phyloP scores from a whole-genome alignment of 2,329 filamentous ascomycete genomes.

The Venturia nashicola region DNA sequence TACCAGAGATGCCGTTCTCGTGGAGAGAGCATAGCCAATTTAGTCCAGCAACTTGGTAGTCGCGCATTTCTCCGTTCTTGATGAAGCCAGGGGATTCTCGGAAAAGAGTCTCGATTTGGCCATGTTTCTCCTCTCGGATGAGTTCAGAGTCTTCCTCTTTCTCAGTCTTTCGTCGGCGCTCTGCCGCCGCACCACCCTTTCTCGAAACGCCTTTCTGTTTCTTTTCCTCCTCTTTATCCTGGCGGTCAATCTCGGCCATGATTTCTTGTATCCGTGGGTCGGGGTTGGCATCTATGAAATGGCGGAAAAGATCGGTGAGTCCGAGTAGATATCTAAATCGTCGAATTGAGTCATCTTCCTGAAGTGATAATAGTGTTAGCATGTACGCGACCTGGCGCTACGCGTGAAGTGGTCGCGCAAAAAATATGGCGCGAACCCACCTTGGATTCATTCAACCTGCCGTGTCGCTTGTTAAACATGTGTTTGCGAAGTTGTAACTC shows the following conservation, averaged over 20 bases:
- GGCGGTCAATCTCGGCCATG: constrained; percentile 86
- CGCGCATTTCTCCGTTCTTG: constrained; percentile 73
- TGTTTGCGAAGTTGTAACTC: constrained; percentile 82
- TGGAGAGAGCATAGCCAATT: constrained; percentile 98
- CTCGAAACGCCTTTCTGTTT: constrained; percentile 63
- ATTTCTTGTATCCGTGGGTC: constrained; percentile 91
- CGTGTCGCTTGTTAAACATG: constrained; percentile 91
- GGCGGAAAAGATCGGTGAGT: constrained; percentile 90
- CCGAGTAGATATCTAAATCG: constrained; percentile 91
- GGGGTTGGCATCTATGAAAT: constrained; percentile 96
- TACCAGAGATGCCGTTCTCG: constrained; percentile 97
- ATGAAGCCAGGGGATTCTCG: constrained; percentile 88
- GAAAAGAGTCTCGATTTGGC: constrained; percentile 80
- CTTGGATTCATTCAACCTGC: constrained; percentile 83
- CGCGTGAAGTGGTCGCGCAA: background rate
- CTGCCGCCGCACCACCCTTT: constrained; percentile 71
- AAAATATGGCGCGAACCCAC: constrained; percentile 33
- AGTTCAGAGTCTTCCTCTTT: constrained; percentile 95
- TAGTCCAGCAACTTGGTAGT: constrained; percentile 89
- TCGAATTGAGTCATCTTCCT: constrained; percentile 92
- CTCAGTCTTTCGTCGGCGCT: constrained; percentile 77
- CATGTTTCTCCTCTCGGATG: constrained; percentile 74
- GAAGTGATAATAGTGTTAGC: background rate
- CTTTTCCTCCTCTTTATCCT: constrained; percentile 63
- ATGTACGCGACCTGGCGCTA: background rate